Percentiles rank a stretch among this genome's conserved stretches.
phyloP scores from a whole-genome alignment of 345 rosid genomes.

The Combretum micranthum region DNA sequence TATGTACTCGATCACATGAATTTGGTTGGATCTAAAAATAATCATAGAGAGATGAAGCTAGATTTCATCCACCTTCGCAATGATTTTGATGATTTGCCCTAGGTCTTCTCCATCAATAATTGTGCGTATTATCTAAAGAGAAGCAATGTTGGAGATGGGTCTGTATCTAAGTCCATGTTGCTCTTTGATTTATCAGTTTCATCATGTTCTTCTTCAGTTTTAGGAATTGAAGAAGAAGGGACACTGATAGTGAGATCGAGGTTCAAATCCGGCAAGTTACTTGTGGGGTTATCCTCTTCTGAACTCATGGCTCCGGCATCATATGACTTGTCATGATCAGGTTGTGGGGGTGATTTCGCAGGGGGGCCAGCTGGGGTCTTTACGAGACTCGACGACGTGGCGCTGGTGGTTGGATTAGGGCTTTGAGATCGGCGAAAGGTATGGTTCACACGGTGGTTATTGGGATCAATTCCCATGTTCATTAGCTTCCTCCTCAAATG shows the following conservation, averaged over 20 bases:
- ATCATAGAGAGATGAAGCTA: too few relatives aligned
- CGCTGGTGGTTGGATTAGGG: slow-evolving; percentile 9
- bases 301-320: slow-evolving; percentile 14
- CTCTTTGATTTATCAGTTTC: background rate
- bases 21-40: too few relatives aligned
- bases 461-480: slow-evolving; percentile 35
- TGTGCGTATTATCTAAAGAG: slow-evolving; percentile 15
- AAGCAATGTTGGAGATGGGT: slow-evolving; percentile 19
- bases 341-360: background rate
- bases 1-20: too few relatives aligned
- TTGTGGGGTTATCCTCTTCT: slow-evolving; percentile 6
- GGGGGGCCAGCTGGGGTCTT: background rate
- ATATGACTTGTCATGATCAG: slow-evolving; percentile 9
- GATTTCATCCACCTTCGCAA: too few relatives aligned
- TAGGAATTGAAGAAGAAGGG: slow-evolving; percentile 9
- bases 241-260: slow-evolving; percentile 20
- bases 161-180: slow-evolving; percentile 2
- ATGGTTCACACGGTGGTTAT: slow-evolving; percentile 25
- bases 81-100: too few relatives aligned
- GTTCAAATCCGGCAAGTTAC: slow-evolving; percentile 27
- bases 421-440: slow-evolving; percentile 6
- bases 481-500: slow-evolving; percentile 33
- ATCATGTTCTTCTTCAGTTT: slow-evolving; percentile 10
- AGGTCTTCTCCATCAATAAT: too few relatives aligned
- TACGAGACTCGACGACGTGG: slow-evolving; percentile 4